Conservation (phyloP, 1,139 yeast species). For the Pneumocystis murina region DNA sequence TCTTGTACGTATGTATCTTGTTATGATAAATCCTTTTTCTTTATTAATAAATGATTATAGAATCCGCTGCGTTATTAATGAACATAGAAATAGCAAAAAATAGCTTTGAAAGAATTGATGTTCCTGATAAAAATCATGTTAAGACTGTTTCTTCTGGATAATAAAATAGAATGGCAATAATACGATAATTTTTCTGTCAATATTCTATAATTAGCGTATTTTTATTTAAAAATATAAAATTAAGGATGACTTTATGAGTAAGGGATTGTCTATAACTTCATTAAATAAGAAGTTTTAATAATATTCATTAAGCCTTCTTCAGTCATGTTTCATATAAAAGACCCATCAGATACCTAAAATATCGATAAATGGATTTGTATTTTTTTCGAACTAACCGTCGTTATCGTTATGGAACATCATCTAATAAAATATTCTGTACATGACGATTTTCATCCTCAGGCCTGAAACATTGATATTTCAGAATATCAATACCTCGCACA, state of each 20-base stretch:
- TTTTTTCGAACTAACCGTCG: background rate
- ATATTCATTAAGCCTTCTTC: too few relatives aligned
- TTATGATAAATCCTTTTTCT: slow-evolving; percentile 33
- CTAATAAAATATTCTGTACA: background rate
- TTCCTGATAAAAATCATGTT: slow-evolving; percentile 7
- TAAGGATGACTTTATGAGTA: too few relatives aligned
- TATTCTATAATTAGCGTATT: background rate
- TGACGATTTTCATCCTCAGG: background rate
- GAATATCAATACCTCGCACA: too few relatives aligned
- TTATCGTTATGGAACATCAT: background rate
- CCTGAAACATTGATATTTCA: too few relatives aligned
- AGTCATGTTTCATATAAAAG: background rate
- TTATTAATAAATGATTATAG: slow-evolving; percentile 2
- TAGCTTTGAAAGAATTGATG: slow-evolving; percentile 47
- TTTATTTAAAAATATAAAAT: background rate
- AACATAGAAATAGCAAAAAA: slow-evolving; percentile 53
- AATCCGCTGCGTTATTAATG: slow-evolving; percentile 42
- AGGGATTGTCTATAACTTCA: background rate
- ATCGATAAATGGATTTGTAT: background rate
- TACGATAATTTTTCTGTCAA: background rate
- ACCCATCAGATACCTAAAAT: background rate
- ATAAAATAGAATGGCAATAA: background rate
- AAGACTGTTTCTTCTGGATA: background rate
- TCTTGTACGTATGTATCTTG: slow-evolving; percentile 19
- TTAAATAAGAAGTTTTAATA: too few relatives aligned